Evolutionary conservation across 2,329 filamentous ascomycete genomes (phyloP).

Genomic region (Cladophialophora immunda): DNA sequence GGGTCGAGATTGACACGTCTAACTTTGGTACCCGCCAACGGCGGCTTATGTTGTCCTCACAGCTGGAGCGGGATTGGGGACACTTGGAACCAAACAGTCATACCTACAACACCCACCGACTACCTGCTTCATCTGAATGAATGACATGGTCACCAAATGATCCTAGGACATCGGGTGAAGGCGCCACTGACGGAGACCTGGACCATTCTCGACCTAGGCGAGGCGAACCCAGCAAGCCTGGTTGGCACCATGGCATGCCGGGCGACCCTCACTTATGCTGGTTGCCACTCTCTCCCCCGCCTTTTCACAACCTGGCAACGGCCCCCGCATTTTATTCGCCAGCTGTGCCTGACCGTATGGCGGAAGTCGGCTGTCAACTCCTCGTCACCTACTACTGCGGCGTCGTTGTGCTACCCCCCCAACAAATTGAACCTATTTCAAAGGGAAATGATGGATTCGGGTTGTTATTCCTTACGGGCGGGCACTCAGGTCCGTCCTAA

Average conservation of each 20-base stretch:
- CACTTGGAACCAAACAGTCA: background rate
- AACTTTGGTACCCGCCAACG: slow-evolving; percentile 8
- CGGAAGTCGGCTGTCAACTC: slow-evolving; percentile 24
- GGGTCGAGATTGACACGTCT: slow-evolving; percentile 21
- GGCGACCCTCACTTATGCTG: slow-evolving; percentile 1
- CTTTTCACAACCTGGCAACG: slow-evolving; percentile 18
- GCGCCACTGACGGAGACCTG: slow-evolving; percentile 21
- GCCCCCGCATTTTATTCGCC: slow-evolving; percentile 33
- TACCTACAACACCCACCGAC: slow-evolving; percentile 4
- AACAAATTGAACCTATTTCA: slow-evolving; percentile 20
- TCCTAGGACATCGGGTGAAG: background rate
- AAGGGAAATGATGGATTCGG: slow-evolving; percentile 23
- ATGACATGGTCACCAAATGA: slow-evolving; percentile 1
- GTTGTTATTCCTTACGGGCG: slow-evolving; percentile 17
- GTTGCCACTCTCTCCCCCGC: slow-evolving; percentile 25
- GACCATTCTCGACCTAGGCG: background rate
- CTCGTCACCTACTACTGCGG: slow-evolving; percentile 14
- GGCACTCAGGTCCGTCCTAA: slow-evolving; percentile 15
- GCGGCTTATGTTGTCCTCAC: slow-evolving; percentile 15
- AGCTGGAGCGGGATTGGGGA: slow-evolving; percentile 3
- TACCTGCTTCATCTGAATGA: slow-evolving; percentile 6
- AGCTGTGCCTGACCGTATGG: slow-evolving; percentile 18
- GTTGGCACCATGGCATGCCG: background rate
- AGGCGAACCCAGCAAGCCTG: background rate
- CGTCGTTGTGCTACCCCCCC: slow-evolving; percentile 22